Percentiles rank a stretch among this genome's conserved stretches.
These are phyloP conservation scores for Stereocaulon alpinum DNA, from an alignment of 495 filamentous ascomycete genomes.

Conservation along the genomic window DNA sequence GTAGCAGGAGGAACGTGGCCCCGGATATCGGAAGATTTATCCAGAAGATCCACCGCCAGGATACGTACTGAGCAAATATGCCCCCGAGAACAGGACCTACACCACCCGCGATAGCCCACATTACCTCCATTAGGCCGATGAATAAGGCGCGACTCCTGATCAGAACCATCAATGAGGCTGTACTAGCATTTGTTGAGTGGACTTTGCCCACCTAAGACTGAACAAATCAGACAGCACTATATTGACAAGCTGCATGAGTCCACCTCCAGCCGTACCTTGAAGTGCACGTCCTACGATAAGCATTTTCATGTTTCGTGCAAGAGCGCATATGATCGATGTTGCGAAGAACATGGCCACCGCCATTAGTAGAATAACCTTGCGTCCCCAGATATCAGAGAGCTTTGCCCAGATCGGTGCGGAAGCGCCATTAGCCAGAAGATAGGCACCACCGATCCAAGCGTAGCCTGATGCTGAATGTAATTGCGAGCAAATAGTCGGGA, in stretches of 20 bases:
- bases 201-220: slow-evolving; percentile 38
- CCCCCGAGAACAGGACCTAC: slow-evolving; percentile 63
- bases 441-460: slow-evolving; percentile 45
- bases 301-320: slow-evolving; percentile 39
- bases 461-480: slow-evolving; percentile 40
- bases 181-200: neutral
- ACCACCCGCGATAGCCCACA: slow-evolving; percentile 48
- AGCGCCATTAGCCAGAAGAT: slow-evolving; percentile 27
- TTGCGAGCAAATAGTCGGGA: slow-evolving; percentile 38
- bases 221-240: slow-evolving; percentile 51
- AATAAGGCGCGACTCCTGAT: slow-evolving; percentile 40
- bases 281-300: slow-evolving; percentile 45
- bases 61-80: slow-evolving; percentile 48
- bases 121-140: slow-evolving; percentile 43
- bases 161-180: neutral
- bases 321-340: slow-evolving; percentile 39
- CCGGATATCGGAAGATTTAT: slow-evolving; percentile 59
- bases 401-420: slow-evolving; percentile 41
- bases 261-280: slow-evolving; percentile 47
- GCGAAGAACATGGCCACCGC: slow-evolving; percentile 37
- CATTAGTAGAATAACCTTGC: slow-evolving; percentile 41
- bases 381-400: slow-evolving; percentile 51
- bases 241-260: slow-evolving; percentile 41
- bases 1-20: slow-evolving; percentile 44
- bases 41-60: slow-evolving; percentile 65